phyloP scores from a whole-genome alignment of 371 early-diverging fungal species.

The Blakeslea trispora region DNA sequence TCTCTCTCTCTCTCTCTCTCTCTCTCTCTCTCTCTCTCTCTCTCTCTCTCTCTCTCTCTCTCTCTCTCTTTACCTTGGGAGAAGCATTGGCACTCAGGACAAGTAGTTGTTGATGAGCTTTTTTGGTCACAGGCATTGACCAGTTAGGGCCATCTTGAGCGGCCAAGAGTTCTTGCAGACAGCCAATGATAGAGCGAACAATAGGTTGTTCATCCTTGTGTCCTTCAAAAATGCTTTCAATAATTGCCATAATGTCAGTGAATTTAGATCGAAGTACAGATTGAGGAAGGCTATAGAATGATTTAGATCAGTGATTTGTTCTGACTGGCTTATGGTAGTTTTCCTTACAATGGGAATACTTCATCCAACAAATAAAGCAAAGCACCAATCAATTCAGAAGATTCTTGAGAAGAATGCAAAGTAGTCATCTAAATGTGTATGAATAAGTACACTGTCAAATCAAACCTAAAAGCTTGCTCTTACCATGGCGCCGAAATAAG shows the following conservation, averaged over 20 bases:
- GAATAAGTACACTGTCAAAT: neutral
- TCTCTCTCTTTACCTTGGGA: constrained; percentile 69
- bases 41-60: neutral
- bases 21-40: neutral
- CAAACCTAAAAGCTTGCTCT: neutral
- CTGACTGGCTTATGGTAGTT: too few species aligned
- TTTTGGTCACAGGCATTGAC: constrained; percentile 67
- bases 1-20: neutral
- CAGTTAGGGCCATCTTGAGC: constrained; percentile 81
- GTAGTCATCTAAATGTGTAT: constrained; percentile 67
- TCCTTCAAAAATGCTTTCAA: constrained; percentile 59
- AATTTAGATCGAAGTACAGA: constrained; percentile 71
- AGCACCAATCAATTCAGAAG: constrained; percentile 62
- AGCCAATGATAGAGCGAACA: constrained; percentile 75
- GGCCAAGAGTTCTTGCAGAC: constrained; percentile 78
- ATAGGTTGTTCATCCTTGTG: constrained; percentile 73
- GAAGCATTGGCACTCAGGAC: constrained; percentile 78
- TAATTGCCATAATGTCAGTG: constrained; percentile 55
- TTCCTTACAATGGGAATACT: constrained; percentile 73
- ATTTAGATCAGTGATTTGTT: too few species aligned
- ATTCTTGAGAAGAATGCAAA: constrained; percentile 48
- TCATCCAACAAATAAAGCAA: constrained; percentile 79
- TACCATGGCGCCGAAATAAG: constrained; percentile 91
- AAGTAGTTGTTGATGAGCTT: constrained; percentile 73
- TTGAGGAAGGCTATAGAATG: constrained; percentile 50